Evolutionary conservation across 768 basidiomycete species (phyloP).

Genomic region (Exsudoporus frostii): DNA sequence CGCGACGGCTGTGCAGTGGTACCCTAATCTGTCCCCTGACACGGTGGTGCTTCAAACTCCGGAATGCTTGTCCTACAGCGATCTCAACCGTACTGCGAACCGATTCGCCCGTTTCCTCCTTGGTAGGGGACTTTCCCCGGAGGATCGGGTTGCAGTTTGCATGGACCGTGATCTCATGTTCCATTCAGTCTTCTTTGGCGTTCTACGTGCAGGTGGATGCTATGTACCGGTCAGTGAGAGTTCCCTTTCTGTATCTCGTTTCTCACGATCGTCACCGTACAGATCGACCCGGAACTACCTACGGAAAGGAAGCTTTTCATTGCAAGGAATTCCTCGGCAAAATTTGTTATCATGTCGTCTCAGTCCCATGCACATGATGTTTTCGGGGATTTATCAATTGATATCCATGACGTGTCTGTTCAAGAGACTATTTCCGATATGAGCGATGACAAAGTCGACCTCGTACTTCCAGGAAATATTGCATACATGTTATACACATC

Average conservation of each 20-base stretch:
- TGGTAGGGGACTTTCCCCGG: slow-evolving; percentile 31
- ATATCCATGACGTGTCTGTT: slow-evolving; percentile 19
- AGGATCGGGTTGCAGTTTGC: slow-evolving; percentile 46
- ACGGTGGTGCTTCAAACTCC: not conserved
- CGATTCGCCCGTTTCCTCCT: slow-evolving; percentile 43
- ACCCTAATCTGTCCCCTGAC: slow-evolving; percentile 11
- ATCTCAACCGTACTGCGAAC: slow-evolving; percentile 37
- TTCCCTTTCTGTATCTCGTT: slow-evolving; percentile 10
- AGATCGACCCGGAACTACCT: slow-evolving; percentile 53
- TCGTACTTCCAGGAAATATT: slow-evolving; percentile 30
- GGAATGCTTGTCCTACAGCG: slow-evolving; percentile 29
- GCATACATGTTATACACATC: slow-evolving; percentile 52
- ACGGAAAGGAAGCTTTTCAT: slow-evolving; percentile 45
- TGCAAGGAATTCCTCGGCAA: slow-evolving; percentile 39
- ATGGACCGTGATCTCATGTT: slow-evolving; percentile 41
- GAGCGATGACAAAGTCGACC: slow-evolving; percentile 26
- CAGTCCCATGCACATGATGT: not conserved
- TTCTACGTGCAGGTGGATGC: slow-evolving; percentile 48
- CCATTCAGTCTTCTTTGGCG: slow-evolving; percentile 41
- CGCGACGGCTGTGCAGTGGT: slow-evolving; percentile 23
- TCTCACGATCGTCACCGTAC: not conserved
- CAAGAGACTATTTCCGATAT: slow-evolving; percentile 30
- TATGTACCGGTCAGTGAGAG: slow-evolving; percentile 44
- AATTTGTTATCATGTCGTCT: slow-evolving; percentile 39
- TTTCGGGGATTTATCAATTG: slow-evolving; percentile 22